Conservation (phyloP, 2,329 filamentous ascomycete genomes). For the Penicillium capsulatum region DNA sequence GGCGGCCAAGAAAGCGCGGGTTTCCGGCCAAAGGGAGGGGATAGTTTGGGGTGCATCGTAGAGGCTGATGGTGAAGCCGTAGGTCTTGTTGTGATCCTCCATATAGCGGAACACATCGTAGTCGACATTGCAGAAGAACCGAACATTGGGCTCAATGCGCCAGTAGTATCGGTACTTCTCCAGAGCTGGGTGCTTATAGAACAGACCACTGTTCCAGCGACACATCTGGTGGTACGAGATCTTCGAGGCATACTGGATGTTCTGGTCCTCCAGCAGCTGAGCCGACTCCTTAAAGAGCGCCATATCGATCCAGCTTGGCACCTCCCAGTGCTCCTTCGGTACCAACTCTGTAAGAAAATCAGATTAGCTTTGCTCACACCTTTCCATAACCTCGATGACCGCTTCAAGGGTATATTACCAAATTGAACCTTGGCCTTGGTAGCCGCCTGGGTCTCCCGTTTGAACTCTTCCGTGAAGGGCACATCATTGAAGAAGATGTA, state of each 20-base stretch:
- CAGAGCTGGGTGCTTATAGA: slow-evolving; percentile 92
- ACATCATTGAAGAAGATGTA: slow-evolving; percentile 99
- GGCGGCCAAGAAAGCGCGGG: slow-evolving; percentile 78
- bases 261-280: slow-evolving; percentile 73
- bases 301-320: slow-evolving; percentile 86
- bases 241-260: slow-evolving; percentile 85
- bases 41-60: slow-evolving; percentile 89
- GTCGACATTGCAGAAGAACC: slow-evolving; percentile 98
- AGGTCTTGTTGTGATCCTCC: slow-evolving; percentile 97
- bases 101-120: slow-evolving; percentile 99
- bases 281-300: slow-evolving; percentile 82
- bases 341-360: slow-evolving; percentile 64
- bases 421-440: slow-evolving; percentile 88
- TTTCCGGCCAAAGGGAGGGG: slow-evolving; percentile 90
- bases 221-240: slow-evolving; percentile 98
- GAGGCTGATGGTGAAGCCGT: slow-evolving; percentile 96
- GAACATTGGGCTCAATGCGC: slow-evolving; percentile 96
- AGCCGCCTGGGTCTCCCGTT: slow-evolving; percentile 68
- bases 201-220: slow-evolving; percentile 96
- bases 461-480: slow-evolving; percentile 91
- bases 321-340: slow-evolving; percentile 90
- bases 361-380: not conserved
- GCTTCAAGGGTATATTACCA: slow-evolving; percentile 49
- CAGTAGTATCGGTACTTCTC: slow-evolving; percentile 85
- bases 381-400: not conserved